Evolutionary conservation across 2,329 filamentous ascomycete genomes (phyloP), one percentile per base, ranked within the genome.

Genomic region (Talaromyces albobiverticillius): DNA sequence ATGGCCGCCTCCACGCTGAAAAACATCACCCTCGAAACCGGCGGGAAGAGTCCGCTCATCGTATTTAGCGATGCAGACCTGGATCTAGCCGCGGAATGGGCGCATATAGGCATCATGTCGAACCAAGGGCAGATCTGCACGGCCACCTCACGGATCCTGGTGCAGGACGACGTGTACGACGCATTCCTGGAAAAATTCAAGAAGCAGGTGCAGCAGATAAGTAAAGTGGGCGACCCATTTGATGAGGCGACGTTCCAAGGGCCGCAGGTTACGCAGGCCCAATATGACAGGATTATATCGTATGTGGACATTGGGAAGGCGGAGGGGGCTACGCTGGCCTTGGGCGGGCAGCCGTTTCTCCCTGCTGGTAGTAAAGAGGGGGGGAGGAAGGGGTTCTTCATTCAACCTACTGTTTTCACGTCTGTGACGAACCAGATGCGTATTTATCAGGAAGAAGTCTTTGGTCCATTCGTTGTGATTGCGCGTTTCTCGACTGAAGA

Each of bases 1-100:
- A 79, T 82, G 70, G 87, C 88, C 0, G 79, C 83, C n/a, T 71
- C 79, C 1, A 89, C 76, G 23, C 71, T 84, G 65, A 84, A 84
- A 69, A 83, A 84, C 60, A 82, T 84, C 57, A 84, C 81, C 0
- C 72, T 85, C 1, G 82, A 85, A 62, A 83, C 80, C 0, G 82
- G 82, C 18, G 82, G 82, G 23, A 85, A 85, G 60, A 80, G 77
- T 0, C 82, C 82, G 0, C 63, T 83, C 2, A 60, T 84, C 1
- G 74, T 84, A 7, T 85, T 84, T 58, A 77, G 79, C 13, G 82
- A 85, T 52, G 79, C 79, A 2, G 79, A 84, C 56, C 68, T 84
- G 18, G 80, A 83, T 1, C 79, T 83, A 59, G 81, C 81, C 0
- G 68, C 69, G 6, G 72, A 70, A 55, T 75, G 72, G 70, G 68